Base-by-base conservation (phyloP, 164 flowering plant genomes). In the Nymphaea colorata region DNA sequence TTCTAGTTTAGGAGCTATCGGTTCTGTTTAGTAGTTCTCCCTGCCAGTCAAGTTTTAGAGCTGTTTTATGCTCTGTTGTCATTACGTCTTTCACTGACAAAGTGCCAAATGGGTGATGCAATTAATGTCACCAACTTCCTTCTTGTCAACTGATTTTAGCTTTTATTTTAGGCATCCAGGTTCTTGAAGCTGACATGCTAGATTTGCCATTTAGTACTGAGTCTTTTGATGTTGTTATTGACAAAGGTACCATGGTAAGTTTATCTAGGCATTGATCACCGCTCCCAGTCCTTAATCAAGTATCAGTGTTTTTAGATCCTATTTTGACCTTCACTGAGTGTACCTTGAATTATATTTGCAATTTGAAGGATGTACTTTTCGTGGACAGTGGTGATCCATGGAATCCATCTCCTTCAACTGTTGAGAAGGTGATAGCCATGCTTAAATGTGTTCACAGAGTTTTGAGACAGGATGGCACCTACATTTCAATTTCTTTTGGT, bases 321-420 rank as follows among this genome's bases (percentile, higher is more conserved):
- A 47, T 62, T 43, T 45, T 60, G 17, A 62, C 74, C 45, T 70
- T 61, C 64, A 70, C 57, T 62, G 68, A 41, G 60, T 25, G 10
- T 47, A 71, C 59, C 59, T 63, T 76, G 62, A 64, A 47, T 60
- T 61, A 67, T n/a, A 51, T 67, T 77, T 72, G 70, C 43, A 57
- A 68, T 76, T 77, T 84, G 86, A 87, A 93, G 98, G 97, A 93
- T 74, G 96, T 90, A 42, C 77, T 93, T 80, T 90, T 93, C 77
- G 98, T 93, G 70, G 88, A 93, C 79, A 81, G 94, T 76, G 96
- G 98, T 59, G 96, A 89, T 69, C 98, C 98, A 25, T 93, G 98
- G 98, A 89, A 86, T 71, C 98, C 97, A 45, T 74, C 67, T 14
- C 84, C 85, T 51, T 80, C 59, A 72, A 85, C 97, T 15, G 84